Conservation (phyloP, 202 grass and related monocot genomes). For the Saccharum hybrid region DNA sequence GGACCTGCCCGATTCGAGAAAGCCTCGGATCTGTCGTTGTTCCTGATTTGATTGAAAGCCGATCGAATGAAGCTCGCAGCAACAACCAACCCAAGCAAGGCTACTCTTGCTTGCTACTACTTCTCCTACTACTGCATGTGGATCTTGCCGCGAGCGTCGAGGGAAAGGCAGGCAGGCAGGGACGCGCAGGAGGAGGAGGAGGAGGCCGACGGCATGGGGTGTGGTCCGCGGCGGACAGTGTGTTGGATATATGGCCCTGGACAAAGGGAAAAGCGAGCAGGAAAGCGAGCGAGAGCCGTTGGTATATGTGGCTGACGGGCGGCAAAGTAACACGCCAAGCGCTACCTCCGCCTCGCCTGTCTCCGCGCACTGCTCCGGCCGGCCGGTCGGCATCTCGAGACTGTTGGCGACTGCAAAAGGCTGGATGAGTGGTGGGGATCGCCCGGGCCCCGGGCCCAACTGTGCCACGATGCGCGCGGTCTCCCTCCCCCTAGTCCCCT, state of each 20-base stretch:
- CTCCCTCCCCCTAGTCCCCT: neutral
- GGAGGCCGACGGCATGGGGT: neutral
- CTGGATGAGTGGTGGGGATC: slow-evolving; percentile 46
- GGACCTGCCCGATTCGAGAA: slow-evolving; percentile 68
- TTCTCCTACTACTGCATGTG: slow-evolving; percentile 44
- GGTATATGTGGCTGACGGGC: slow-evolving; percentile 32
- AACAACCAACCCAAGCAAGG: neutral
- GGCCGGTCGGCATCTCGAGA: slow-evolving; percentile 41
- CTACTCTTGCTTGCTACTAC: no score
- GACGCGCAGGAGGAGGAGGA: neutral
- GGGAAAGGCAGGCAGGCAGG: slow-evolving; percentile 40
- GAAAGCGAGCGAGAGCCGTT: slow-evolving; percentile 13
- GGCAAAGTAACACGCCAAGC: slow-evolving; percentile 42
- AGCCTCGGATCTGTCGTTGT: slow-evolving; percentile 85
- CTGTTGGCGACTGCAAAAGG: slow-evolving; percentile 46
- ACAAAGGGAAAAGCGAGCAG: slow-evolving; percentile 38
- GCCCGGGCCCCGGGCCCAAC: slow-evolving; percentile 21
- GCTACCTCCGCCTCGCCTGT: slow-evolving; percentile 11
- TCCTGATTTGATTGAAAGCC: slow-evolving; percentile 71
- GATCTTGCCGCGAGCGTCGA: slow-evolving; percentile 56
- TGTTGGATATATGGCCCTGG: slow-evolving; percentile 31
- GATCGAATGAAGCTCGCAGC: neutral
- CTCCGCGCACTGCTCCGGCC: slow-evolving; percentile 27
- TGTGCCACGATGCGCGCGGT: slow-evolving; percentile 58
- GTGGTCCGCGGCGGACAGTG: slow-evolving; percentile 4